phyloP scores from a whole-genome alignment of 495 filamentous ascomycete genomes.

The Rusavskia elegans region DNA sequence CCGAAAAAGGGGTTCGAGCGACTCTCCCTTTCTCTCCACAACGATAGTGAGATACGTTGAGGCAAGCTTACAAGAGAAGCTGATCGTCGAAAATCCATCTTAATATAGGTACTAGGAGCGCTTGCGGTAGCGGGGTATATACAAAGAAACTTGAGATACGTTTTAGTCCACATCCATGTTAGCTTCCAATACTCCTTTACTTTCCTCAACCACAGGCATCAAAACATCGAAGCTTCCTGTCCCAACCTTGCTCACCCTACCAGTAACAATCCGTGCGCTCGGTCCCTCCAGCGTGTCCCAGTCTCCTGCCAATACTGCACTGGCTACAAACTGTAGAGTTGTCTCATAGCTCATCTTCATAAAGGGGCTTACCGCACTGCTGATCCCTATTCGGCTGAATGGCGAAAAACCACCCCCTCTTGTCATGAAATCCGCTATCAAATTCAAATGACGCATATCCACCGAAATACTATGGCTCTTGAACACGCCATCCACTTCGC shows the following conservation, averaged over 20 bases:
- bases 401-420: conserved; percentile 69
- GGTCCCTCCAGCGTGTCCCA: conserved; percentile 78
- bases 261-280: conserved; percentile 75
- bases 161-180: not conserved
- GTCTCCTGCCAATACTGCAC: conserved; percentile 78
- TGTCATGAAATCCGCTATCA: conserved; percentile 97
- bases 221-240: conserved; percentile 89
- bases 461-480: conserved; percentile 83
- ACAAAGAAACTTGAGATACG: no score
- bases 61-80: no score
- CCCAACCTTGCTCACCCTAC: conserved; percentile 63
- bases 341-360: conserved; percentile 99
- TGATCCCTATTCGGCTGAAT: conserved; percentile 81
- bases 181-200: not conserved
- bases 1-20: no score
- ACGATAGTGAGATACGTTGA: no score
- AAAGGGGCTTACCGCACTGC: conserved; percentile 69
- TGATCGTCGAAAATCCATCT: no score
- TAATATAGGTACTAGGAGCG: no score
- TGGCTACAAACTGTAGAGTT: conserved; percentile 79
- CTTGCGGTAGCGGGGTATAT: no score
- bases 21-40: no score
- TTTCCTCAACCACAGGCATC: conserved; percentile 32
- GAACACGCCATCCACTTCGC: conserved; percentile 80
- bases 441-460: conserved; percentile 80